Evolutionary conservation across 805 yeast genomes (phyloP).

Genomic region (Hanseniaspora thailandica): DNA sequence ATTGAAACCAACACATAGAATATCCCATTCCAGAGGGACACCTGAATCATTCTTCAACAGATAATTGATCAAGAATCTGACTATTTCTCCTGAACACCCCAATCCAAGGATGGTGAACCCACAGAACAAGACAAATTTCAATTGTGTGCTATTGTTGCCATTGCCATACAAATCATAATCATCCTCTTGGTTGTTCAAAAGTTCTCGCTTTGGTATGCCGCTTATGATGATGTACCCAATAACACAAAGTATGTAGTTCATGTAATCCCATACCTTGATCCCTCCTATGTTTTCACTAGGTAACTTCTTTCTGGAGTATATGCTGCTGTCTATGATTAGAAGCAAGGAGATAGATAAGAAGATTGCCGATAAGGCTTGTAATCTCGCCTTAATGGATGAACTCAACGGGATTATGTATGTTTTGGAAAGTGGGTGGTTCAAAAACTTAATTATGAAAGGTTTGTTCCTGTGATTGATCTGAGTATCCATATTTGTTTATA

Average conservation of each 20-base stretch:
- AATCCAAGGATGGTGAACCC: slow-evolving; percentile 92
- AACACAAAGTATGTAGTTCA: slow-evolving; percentile 11
- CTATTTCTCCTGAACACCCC: slow-evolving; percentile 84
- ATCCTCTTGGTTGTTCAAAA: slow-evolving; percentile 17
- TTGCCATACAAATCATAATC: slow-evolving; percentile 38
- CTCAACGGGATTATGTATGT: slow-evolving; percentile 11
- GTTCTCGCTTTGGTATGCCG: slow-evolving; percentile 11
- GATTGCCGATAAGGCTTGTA: slow-evolving; percentile 12
- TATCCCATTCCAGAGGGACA: slow-evolving; percentile 31
- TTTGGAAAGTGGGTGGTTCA: slow-evolving; percentile 11
- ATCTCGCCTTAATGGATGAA: slow-evolving; percentile 4
- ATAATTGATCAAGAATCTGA: slow-evolving; percentile 76
- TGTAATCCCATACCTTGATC: slow-evolving; percentile 12
- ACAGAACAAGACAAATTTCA: slow-evolving; percentile 74
- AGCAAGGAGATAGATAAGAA: slow-evolving; percentile 9
- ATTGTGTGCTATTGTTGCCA: slow-evolving; percentile 51
- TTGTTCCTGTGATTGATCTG: not conserved
- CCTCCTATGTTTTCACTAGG: slow-evolving; percentile 11
- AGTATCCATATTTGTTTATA: not conserved
- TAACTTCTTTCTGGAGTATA: slow-evolving; percentile 7
- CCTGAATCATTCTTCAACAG: slow-evolving; percentile 89
- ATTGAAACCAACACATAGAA: slow-evolving; percentile 13
- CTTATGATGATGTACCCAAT: slow-evolving; percentile 13
- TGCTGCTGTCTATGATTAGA: slow-evolving; percentile 12
- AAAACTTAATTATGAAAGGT: slow-evolving; percentile 6